Percentiles rank a stretch among this genome's conserved stretches.
These are phyloP conservation scores for Uncinocarpus reesii DNA, from an alignment of 2,329 filamentous ascomycete genomes.

Conservation along the genomic window DNA sequence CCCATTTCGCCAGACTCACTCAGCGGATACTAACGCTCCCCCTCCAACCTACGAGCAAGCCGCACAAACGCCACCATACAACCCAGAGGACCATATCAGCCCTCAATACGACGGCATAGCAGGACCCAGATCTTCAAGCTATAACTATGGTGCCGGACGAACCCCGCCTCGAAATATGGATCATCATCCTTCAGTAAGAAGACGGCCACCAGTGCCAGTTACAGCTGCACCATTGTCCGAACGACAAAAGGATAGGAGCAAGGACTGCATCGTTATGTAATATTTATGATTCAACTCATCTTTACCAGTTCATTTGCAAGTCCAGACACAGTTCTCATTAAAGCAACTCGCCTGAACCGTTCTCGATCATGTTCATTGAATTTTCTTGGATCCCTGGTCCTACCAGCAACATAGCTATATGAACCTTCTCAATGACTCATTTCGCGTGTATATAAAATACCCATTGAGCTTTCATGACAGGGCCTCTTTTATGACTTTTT, in stretches of 20 bases:
- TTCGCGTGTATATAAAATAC: too few species aligned
- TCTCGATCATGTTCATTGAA: too few species aligned
- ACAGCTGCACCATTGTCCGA: not conserved
- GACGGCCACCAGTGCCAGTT: not conserved
- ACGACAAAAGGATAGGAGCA: slow-evolving; percentile 27
- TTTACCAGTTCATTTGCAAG: too few species aligned
- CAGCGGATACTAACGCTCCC: slow-evolving; percentile 43
- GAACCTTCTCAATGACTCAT: too few species aligned
- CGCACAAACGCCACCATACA: slow-evolving; percentile 46
- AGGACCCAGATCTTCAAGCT: slow-evolving; percentile 15
- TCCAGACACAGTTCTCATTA: too few species aligned
- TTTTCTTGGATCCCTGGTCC: too few species aligned
- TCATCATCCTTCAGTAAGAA: not conserved
- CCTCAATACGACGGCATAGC: slow-evolving; percentile 10
- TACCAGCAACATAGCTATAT: too few species aligned
- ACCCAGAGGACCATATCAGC: slow-evolving; percentile 16
- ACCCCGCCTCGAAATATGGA: not conserved
- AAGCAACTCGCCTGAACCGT: too few species aligned
- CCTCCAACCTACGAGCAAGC: slow-evolving; percentile 59
- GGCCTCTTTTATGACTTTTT: too few species aligned
- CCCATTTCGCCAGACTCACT: slow-evolving; percentile 22
- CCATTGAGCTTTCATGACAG: too few species aligned
- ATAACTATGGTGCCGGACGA: not conserved
- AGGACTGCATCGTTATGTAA: slow-evolving; percentile 38
- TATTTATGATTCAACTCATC: too few species aligned